These are phyloP conservation scores for Herpetospermum pedunculosum DNA, from an alignment of 306 rosid genomes.

Conservation along the genomic window DNA sequence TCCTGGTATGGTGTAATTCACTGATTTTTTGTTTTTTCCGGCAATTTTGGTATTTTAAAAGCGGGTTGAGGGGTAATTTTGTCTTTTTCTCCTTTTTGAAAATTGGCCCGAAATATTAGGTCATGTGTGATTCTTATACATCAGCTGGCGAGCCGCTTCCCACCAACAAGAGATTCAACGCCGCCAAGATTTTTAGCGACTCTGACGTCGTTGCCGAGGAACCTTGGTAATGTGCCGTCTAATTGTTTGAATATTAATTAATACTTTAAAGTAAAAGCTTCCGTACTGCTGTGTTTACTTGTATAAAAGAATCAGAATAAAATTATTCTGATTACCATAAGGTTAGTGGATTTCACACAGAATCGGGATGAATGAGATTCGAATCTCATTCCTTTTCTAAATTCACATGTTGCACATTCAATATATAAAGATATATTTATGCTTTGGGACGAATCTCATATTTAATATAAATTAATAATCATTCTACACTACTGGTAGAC, in stretches of 20 bases:
- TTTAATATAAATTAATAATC: not conserved
- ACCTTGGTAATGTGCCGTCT: conserved; percentile 33
- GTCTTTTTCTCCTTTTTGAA: not conserved
- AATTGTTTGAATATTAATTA: not conserved
- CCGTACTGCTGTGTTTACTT: not conserved
- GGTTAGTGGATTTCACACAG: not conserved
- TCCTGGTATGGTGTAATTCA: conserved; percentile 22
- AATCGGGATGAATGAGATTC: not conserved
- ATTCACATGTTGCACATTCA: not conserved
- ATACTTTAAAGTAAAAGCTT: not conserved
- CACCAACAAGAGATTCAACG: conserved; percentile 29
- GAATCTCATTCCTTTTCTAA: not conserved
- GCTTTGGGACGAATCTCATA: not conserved
- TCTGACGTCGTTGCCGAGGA: conserved; percentile 32
- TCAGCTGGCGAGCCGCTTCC: conserved; percentile 45
- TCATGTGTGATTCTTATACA: conserved; percentile 36
- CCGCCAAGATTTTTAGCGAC: conserved; percentile 39
- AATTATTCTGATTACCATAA: not conserved
- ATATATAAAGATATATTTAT: not conserved
- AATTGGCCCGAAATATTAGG: conserved; percentile 13
- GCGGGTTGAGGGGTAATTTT: not conserved
- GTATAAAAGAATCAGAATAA: not conserved
- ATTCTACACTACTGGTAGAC: not conserved
- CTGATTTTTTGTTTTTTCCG: not conserved
- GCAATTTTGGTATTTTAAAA: not conserved